Conservation (phyloP, 148 eudicot genomes). For the Bassia scoparia region DNA sequence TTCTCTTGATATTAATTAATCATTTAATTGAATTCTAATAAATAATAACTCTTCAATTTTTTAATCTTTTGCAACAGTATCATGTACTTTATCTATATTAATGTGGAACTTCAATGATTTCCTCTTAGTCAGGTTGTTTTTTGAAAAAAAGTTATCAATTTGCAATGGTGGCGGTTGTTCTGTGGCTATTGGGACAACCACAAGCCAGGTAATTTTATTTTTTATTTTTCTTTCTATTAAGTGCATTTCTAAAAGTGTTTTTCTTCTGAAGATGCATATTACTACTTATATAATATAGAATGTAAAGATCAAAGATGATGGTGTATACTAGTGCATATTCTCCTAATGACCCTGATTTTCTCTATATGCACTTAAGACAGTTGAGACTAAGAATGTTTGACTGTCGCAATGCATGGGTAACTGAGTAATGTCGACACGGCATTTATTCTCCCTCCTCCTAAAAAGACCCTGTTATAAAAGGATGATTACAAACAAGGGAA, state of each 20-base stretch:
- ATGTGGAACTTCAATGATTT: neutral
- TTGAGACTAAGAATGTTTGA: neutral
- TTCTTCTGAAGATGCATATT: conserved; percentile 1
- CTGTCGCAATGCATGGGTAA: neutral
- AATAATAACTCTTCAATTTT: neutral
- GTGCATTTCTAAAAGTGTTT: neutral
- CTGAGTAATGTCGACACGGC: neutral
- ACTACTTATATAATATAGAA: neutral
- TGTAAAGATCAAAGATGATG: neutral
- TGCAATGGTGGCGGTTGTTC: conserved; percentile 95
- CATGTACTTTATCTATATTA: neutral
- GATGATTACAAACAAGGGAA: neutral
- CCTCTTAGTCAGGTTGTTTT: conserved; percentile 54
- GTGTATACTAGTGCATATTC: neutral
- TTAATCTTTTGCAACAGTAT: neutral
- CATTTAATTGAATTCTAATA: no score
- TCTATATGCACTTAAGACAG: neutral
- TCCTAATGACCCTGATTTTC: neutral
- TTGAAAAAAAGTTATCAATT: conserved; percentile 80
- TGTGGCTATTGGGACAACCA: conserved; percentile 93
- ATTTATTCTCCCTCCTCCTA: neutral
- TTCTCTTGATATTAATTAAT: neutral
- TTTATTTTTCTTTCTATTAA: neutral
- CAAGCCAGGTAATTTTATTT: conserved; percentile 72
- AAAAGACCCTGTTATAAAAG: neutral